Evolutionary conservation across 2,329 filamentous ascomycete genomes (phyloP).

Genomic region (Alternaria gaisen): DNA sequence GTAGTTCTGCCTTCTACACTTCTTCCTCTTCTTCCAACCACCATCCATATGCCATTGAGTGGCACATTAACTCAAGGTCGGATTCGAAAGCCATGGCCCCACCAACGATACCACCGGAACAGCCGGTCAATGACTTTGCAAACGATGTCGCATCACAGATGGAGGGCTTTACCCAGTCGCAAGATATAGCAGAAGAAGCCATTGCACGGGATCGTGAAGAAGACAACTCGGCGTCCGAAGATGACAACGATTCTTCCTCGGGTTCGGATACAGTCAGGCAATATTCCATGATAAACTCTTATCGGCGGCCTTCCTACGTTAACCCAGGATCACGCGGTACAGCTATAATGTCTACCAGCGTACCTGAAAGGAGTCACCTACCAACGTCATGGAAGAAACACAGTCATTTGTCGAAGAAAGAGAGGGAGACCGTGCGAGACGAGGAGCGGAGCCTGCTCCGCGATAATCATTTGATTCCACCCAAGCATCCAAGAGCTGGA

Average conservation of each 20-base stretch:
- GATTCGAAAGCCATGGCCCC: constrained; percentile 26
- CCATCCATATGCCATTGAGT: not conserved
- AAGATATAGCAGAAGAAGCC: constrained; percentile 49
- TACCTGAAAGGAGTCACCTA: constrained; percentile 48
- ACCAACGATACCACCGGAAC: constrained; percentile 14
- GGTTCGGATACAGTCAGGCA: constrained; percentile 57
- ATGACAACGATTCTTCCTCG: constrained; percentile 61
- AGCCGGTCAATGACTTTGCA: constrained; percentile 28
- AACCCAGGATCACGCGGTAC: constrained; percentile 75
- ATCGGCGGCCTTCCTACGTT: constrained; percentile 80
- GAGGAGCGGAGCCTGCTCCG: constrained; percentile 67
- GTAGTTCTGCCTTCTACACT: constrained; percentile 4
- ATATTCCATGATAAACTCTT: constrained; percentile 67
- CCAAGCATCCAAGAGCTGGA: constrained; percentile 57
- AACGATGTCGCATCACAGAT: constrained; percentile 42
- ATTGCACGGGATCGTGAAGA: constrained; percentile 52
- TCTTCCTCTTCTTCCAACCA: not conserved
- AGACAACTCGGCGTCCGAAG: constrained; percentile 62
- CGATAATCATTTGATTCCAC: constrained; percentile 67
- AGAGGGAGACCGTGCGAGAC: constrained; percentile 62
- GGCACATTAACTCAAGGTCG: not conserved
- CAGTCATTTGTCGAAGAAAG: constrained; percentile 60
- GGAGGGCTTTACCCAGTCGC: constrained; percentile 41
- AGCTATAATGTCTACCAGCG: constrained; percentile 69
- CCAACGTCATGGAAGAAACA: constrained; percentile 42